A percentile compares a stretch with the other conserved stretches of the same genome.
phyloP scores from a whole-genome alignment of 495 filamentous ascomycete species.

The Staphylotrichum tortipilum region DNA sequence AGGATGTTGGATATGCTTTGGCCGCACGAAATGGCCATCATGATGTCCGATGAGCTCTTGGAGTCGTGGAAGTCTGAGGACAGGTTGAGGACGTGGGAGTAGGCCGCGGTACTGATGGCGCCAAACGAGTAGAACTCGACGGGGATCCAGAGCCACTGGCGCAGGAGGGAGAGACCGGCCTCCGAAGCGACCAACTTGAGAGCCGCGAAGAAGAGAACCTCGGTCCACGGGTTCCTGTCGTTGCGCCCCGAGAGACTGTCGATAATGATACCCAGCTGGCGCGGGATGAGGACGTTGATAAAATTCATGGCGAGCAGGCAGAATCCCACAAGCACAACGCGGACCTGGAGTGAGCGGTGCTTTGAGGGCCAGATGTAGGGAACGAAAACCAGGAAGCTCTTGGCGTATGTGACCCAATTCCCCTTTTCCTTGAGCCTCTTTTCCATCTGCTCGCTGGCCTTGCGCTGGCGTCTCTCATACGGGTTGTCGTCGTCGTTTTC shows the following conservation, averaged over 20 bases:
- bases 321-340: slow-evolving; percentile 46
- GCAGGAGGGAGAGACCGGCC: slow-evolving; percentile 46
- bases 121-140: slow-evolving; percentile 57
- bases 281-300: slow-evolving; percentile 56
- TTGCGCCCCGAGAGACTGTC: slow-evolving; percentile 41
- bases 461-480: slow-evolving; percentile 41
- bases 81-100: slow-evolving; percentile 67
- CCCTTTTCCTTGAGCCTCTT: slow-evolving; percentile 52
- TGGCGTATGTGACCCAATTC: slow-evolving; percentile 56
- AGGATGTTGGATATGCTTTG: slow-evolving; percentile 53
- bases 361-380: slow-evolving; percentile 59
- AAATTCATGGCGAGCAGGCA: slow-evolving; percentile 55
- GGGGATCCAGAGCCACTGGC: slow-evolving; percentile 55
- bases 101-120: slow-evolving; percentile 54
- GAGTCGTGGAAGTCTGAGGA: slow-evolving; percentile 73
- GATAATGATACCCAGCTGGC: slow-evolving; percentile 56
- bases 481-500: slow-evolving; percentile 37
- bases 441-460: slow-evolving; percentile 44
- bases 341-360: slow-evolving; percentile 45
- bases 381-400: slow-evolving; percentile 53
- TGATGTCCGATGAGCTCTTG: slow-evolving; percentile 64
- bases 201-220: slow-evolving; percentile 46
- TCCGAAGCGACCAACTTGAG: slow-evolving; percentile 49
- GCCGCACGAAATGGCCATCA: slow-evolving; percentile 57
- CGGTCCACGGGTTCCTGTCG: slow-evolving; percentile 41